These are phyloP conservation scores for Microstegium vimineum DNA, from an alignment of 176 grass and related monocot genomes.

Conservation along the genomic window DNA sequence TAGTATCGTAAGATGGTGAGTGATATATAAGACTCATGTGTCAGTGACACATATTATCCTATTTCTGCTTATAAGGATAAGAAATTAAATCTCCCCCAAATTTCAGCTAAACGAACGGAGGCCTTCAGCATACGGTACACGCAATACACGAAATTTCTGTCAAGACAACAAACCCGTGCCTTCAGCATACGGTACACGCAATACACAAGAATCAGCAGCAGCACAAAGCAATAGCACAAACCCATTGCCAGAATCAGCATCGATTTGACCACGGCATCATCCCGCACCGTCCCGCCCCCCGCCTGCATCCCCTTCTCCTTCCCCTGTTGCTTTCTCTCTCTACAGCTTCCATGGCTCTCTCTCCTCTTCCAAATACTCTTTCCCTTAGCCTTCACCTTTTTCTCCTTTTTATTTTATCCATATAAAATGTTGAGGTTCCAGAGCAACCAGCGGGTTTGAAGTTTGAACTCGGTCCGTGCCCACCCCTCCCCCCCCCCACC, in stretches of 20 bases:
- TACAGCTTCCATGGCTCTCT: background rate
- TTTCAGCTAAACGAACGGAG: no score
- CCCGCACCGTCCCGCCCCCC: background rate
- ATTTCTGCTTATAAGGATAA: no score
- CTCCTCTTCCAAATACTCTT: background rate
- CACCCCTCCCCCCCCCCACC: background rate
- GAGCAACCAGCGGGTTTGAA: background rate
- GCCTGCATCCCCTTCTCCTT: background rate
- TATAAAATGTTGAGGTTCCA: constrained; percentile 2
- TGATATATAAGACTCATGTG: no score
- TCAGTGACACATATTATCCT: no score
- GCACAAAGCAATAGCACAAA: background rate
- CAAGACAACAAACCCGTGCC: no score
- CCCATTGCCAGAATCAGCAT: background rate
- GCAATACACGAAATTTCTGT: no score
- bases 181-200: background rate
- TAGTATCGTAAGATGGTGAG: no score
- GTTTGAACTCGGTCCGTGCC: constrained; percentile 15
- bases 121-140: no score
- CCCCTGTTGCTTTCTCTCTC: background rate
- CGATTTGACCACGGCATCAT: constrained; percentile 3
- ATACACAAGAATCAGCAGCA: background rate
- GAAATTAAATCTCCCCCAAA: no score
- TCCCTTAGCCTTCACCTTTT: background rate
- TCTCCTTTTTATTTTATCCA: no score